phyloP scores from a whole-genome alignment of 2,329 filamentous ascomycete genomes.

The Alternaria longipes region DNA sequence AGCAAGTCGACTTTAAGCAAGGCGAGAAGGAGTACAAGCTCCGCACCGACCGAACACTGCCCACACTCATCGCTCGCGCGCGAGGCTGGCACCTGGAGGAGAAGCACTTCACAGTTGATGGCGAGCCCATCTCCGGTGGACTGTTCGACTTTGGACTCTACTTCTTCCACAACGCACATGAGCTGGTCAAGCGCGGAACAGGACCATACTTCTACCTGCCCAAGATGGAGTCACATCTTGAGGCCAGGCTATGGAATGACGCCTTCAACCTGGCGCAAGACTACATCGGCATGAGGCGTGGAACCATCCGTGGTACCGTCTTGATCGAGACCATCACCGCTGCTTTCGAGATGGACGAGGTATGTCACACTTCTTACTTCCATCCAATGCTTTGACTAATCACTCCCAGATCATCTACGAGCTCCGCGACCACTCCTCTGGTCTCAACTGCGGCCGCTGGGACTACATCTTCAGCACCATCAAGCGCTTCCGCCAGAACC shows the following conservation, averaged over 20 bases:
- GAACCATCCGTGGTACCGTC: slow-evolving; percentile 93
- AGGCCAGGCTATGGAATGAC: slow-evolving; percentile 98
- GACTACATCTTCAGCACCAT: slow-evolving; percentile 99
- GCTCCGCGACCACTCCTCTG: slow-evolving; percentile 93
- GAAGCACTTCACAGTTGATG: slow-evolving; percentile 96
- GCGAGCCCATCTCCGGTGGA: slow-evolving; percentile 89
- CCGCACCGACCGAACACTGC: slow-evolving; percentile 83
- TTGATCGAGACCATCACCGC: slow-evolving; percentile 98
- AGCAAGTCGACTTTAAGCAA: slow-evolving; percentile 95
- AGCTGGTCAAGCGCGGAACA: slow-evolving; percentile 82
- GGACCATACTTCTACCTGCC: slow-evolving; percentile 98
- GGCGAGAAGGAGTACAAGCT: slow-evolving; percentile 97
- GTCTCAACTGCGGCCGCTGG: slow-evolving; percentile 98
- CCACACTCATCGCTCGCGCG: slow-evolving; percentile 92
- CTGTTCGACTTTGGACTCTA: slow-evolving; percentile 98
- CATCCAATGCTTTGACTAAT: slow-evolving; percentile 19
- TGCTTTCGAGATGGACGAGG: slow-evolving; percentile 98
- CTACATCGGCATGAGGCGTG: slow-evolving; percentile 85
- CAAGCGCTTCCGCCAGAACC: slow-evolving; percentile 98
- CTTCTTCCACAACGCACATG: slow-evolving; percentile 97
- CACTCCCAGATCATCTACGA: slow-evolving; percentile 86
- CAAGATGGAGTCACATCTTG: slow-evolving; percentile 97
- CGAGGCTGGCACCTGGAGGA: slow-evolving; percentile 98
- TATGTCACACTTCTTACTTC: slow-evolving; percentile 25
- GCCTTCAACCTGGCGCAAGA: slow-evolving; percentile 96